phyloP scores from a whole-genome alignment of 2,329 filamentous ascomycete species.

The Calonectria pseudoturangicola region DNA sequence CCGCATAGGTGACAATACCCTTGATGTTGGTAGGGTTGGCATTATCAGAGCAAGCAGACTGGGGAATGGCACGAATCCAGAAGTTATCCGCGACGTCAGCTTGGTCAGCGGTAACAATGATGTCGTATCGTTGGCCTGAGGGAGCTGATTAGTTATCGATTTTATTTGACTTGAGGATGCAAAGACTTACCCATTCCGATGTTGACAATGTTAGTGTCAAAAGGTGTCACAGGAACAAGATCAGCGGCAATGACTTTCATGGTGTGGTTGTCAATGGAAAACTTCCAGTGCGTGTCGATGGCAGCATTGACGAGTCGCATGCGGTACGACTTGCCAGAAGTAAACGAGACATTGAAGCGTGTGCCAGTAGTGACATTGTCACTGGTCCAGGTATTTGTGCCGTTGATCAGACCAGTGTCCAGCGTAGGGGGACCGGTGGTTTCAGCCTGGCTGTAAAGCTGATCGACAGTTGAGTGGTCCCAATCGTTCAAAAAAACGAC shows the following conservation, averaged over 20 bases:
- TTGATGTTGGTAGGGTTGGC: constrained; percentile 11
- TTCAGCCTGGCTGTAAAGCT: background rate
- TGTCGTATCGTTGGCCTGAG: constrained; percentile 18
- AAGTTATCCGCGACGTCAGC: background rate
- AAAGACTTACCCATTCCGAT: constrained; percentile 14
- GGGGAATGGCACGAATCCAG: constrained; percentile 11
- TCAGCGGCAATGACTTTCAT: constrained; percentile 75
- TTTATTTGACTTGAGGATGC: too few relatives aligned
- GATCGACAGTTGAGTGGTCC: constrained; percentile 59
- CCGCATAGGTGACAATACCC: constrained; percentile 6
- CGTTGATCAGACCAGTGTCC: constrained; percentile 68
- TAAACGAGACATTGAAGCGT: constrained; percentile 62
- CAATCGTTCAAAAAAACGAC: constrained; percentile 76
- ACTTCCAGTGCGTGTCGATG: constrained; percentile 66
- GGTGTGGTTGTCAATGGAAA: constrained; percentile 73
- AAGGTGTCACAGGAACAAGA: constrained; percentile 75
- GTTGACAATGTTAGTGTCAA: constrained; percentile 59
- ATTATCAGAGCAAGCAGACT: constrained; percentile 18
- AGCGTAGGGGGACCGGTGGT: constrained; percentile 51
- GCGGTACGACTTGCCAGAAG: constrained; percentile 65
- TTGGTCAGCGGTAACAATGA: constrained; percentile 18
- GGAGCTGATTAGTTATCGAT: background rate
- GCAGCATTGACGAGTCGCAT: constrained; percentile 69
- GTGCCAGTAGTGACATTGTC: constrained; percentile 51
- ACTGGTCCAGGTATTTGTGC: constrained; percentile 60